Evolutionary conservation across 768 basidiomycete species (phyloP).

Genomic region (Rhodotorula paludigena): DNA sequence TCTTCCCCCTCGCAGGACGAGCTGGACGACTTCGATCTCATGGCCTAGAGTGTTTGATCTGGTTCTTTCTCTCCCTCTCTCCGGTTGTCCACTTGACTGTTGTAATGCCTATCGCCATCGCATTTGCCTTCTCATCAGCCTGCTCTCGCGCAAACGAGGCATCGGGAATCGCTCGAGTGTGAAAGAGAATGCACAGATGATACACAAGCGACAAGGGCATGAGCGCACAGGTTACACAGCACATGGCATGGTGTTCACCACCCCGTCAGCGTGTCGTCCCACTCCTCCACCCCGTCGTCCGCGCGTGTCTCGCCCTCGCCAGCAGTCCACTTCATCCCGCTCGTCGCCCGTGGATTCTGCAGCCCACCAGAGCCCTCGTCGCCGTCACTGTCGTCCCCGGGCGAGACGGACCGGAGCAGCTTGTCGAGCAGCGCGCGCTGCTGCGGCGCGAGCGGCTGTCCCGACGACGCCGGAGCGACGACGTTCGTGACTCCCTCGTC

Average conservation of each 20-base stretch:
- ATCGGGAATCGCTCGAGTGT: too few relatives aligned
- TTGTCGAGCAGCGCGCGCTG: neutral
- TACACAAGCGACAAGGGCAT: neutral
- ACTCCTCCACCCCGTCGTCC: neutral
- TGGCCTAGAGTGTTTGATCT: constrained; percentile 13
- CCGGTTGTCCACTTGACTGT: neutral
- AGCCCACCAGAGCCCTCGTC: too few relatives aligned
- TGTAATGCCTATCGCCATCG: neutral
- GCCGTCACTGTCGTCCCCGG: too few relatives aligned
- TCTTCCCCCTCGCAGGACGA: constrained; percentile 45
- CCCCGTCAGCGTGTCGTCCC: neutral
- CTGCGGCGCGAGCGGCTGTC: too few relatives aligned
- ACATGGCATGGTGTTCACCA: neutral
- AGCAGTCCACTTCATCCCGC: too few relatives aligned
- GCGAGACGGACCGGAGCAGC: too few relatives aligned
- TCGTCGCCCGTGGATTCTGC: too few relatives aligned
- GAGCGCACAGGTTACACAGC: neutral
- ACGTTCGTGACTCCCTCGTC: too few relatives aligned
- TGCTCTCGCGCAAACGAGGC: too few relatives aligned
- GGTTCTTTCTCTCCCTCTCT: neutral
- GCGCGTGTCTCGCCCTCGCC: neutral
- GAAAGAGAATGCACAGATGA: too few relatives aligned
- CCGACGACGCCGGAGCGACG: too few relatives aligned
- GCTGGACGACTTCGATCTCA: constrained; percentile 89
- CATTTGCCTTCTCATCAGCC: too few relatives aligned